Base-by-base conservation (phyloP, 345 rosid genomes). In the Draba incana region DNA sequence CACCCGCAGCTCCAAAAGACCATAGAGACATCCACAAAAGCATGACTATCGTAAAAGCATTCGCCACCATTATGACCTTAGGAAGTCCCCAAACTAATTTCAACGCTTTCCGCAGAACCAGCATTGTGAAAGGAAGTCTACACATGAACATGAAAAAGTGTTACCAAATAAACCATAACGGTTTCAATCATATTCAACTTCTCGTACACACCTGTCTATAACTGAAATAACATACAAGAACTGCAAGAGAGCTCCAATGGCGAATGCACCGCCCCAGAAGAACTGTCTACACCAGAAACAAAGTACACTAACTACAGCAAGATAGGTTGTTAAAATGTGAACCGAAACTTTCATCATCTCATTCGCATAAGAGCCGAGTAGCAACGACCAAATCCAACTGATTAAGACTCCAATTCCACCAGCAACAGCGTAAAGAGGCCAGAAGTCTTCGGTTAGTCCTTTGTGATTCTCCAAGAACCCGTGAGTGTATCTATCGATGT, bases 171-270 rank as follows among this genome's bases (percentile, higher is more conserved):
- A 20, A 67, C 48, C 10, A 53, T 23, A 65, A 2, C 2, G 20
- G 2, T 6, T 50, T 45, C 57, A 35, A 16, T 1, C 15, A 60
- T 1, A 60, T 15, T 31, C 4, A 64, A 55, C 59, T 35, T 46
- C 20, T 20, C 3, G 9, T 35, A 60, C 75, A 9, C 83, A 92
- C 98, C 98, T 85, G 88, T 92, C 97, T 64, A 91, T 85, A 72
- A 91, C 96, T n/a, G 96, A 88, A 49, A 94, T 80, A 70, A 91
- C 95, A 77, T 94, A 94, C 84, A 94, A 77, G 81, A 94, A 94
- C 87, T 94, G 97, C 75, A 94, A 63, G 3, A 87, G 83, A 46
- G 92, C 96, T 63, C 88, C 96, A 31, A 81, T 67, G 2, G 90
- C 95, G 70, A 94, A 91, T 9, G 90, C 84, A 24, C 86, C 89